These are phyloP conservation scores for Plantago major DNA, from an alignment of 257 asterid species.

Conservation along the genomic window DNA sequence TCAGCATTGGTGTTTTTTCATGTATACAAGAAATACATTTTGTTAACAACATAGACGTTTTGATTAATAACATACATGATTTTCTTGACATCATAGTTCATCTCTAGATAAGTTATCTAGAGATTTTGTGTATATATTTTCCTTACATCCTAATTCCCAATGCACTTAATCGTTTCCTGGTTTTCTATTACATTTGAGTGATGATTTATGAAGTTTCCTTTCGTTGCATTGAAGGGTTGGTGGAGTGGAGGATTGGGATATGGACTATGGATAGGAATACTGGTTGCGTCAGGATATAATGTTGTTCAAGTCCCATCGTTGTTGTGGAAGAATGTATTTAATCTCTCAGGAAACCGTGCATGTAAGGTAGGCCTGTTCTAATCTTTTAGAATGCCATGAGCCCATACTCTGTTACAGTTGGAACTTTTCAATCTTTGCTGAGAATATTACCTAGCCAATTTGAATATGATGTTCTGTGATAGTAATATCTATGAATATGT, in stretches of 20 bases:
- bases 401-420: not conserved
- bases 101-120: too few relatives aligned
- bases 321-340: conserved; percentile 69
- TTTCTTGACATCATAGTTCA: too few relatives aligned
- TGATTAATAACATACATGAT: too few relatives aligned
- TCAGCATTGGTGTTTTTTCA: too few relatives aligned
- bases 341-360: conserved; percentile 46
- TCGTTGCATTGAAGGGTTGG: conserved; percentile 64
- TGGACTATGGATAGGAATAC: conserved; percentile 80
- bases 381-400: conserved; percentile 11
- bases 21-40: too few relatives aligned
- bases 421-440: not conserved
- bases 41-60: too few relatives aligned
- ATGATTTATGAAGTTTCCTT: conserved; percentile 17
- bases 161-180: conserved; percentile 6
- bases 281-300: conserved; percentile 78
- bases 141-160: not conserved
- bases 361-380: conserved; percentile 48
- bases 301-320: conserved; percentile 76
- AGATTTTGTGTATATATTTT: too few relatives aligned
- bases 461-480: not conserved
- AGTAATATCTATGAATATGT: too few relatives aligned
- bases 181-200: conserved; percentile 3
- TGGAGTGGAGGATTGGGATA: conserved; percentile 92
- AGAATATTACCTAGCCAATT: not conserved